Base-by-base conservation (phyloP, 163 green algal genomes). In the Coccomyxa subellipsoidea region DNA sequence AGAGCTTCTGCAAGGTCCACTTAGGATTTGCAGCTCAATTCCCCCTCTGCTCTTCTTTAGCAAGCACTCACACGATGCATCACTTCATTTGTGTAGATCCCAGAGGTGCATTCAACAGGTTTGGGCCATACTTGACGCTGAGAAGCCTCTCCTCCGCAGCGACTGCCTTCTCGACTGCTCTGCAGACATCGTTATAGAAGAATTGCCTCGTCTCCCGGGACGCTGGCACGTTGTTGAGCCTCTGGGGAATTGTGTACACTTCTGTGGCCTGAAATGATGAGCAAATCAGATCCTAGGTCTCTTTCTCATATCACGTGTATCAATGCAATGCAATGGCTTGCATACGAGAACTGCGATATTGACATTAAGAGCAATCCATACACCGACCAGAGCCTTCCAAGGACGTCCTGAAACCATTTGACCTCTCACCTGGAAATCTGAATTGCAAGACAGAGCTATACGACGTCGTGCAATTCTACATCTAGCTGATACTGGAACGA, bases 151-250 rank as follows among this genome's bases (percentile, higher is more conserved):
- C 78, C 12, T 80, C 84, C 5, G 72, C 86, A 9, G 27, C 38
- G n/a, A 91, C 40, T 18, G 81, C 84, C 18, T 23, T 39, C 36
- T 72, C 32, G n/a, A 91, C 81, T 6, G 69, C 84, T 8, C 75
- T n/a, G 5, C 47, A 59, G 21, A 78, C 73, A 7, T 92, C 88
- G 12, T 79, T 34, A 36, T 92, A 92, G 12, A 92, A 92, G 40
- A 83, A 85, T 9, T 82, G 39, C 6, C 89, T 75, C 5, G 54
- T 92, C 3, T 85, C 79, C 27, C 88, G 81, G 7, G 35, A 38
- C 37, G 91, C 86, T 9, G 89, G 89, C 36, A 92, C 86, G 31
- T 84, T 91, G 78, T 92, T 92, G n/a, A 92, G 54, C 15, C 66
- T 80, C 8, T 84, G 85, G 12, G 86, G 87, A 31, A 90, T 18